Evolutionary conservation across 139 green algal species (phyloP), one percentile per base, ranked within the genome.

Genomic region (Coelastrella sp.): DNA sequence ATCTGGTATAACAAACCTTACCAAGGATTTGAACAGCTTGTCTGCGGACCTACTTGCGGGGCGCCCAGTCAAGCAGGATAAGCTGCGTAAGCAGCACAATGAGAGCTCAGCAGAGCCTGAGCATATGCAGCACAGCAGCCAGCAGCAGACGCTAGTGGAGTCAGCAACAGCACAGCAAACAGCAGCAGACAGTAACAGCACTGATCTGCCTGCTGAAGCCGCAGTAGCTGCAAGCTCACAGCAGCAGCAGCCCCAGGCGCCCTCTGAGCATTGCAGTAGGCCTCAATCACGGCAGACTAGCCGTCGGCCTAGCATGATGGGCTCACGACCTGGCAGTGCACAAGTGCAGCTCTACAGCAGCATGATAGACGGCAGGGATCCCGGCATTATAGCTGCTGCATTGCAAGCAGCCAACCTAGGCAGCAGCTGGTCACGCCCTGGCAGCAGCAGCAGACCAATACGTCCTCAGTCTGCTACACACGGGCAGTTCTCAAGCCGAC

Each of bases 241-340:
- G 73, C 20, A 78, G 73, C 73, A 54, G 19, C 22, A 59, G n/a
- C 22, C 74, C 3, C 74, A 80, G 74, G 3, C 80, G 57, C 80
- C 80, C 4, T 75, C 59, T 59, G 7, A 23, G 14, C 32, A 61
- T 5, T 87, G 82, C 82, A 87, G 82, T 64, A 77, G 82, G 23
- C 82, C 82, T 2, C 82, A 87, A 47, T 87, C 82, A 5, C 82
- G 78, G n/a, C 82, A 87, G 32, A 73, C 61, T 13, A 87, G 82
- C 82, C 82, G 64, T 14, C 61, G 82, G 32, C 54, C 57, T 64
- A 87, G 82, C n/a, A 32, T 65, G 19, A 64, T 23, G 7, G 14
- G 17, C 0, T 65, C 64, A 32, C 13, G 80, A 11, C 80, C 80
- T 20, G 60, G 59, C 58, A 86, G 59, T 60, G 17, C 71, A 77